These are phyloP conservation scores for Trichosanthes cucumerina DNA, from an alignment of 306 rosid species.

Conservation along the genomic window DNA sequence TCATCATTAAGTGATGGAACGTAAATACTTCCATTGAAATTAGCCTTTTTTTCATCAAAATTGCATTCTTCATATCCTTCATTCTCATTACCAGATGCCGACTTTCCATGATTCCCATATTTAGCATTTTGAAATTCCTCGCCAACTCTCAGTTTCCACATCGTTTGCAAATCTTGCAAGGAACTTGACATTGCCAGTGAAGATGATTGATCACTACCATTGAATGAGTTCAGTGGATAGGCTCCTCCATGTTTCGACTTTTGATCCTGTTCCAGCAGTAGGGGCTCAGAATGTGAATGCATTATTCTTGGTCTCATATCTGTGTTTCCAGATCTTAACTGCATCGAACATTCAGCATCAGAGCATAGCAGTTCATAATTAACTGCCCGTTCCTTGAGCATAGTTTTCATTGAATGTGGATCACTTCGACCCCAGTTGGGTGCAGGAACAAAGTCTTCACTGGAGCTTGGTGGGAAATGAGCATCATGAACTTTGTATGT, in stretches of 20 bases:
- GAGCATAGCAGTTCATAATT: constrained; percentile 28
- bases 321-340: constrained; percentile 22
- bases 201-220: constrained; percentile 24
- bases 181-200: constrained; percentile 28
- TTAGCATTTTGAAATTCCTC: constrained; percentile 15
- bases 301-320: constrained; percentile 29
- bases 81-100: not conserved
- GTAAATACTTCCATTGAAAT: not conserved
- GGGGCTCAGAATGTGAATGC: constrained; percentile 45
- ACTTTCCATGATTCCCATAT: constrained; percentile 17
- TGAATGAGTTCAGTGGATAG: constrained; percentile 15
- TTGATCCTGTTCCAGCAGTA: constrained; percentile 33
- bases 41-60: not conserved
- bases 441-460: constrained; percentile 38
- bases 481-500: constrained; percentile 21
- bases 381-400: constrained; percentile 28
- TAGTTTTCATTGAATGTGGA: not conserved
- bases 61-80: not conserved
- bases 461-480: constrained; percentile 32
- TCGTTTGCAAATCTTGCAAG: constrained; percentile 24
- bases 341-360: constrained; percentile 17
- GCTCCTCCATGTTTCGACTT: constrained; percentile 19
- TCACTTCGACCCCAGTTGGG: constrained; percentile 25
- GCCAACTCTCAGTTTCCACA: constrained; percentile 20
- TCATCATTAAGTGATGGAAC: not conserved